Percentiles rank a stretch among this genome's conserved stretches.
These are phyloP conservation scores for Beauveria bassiana DNA, from an alignment of 2,329 filamentous ascomycete genomes.

Conservation along the genomic window DNA sequence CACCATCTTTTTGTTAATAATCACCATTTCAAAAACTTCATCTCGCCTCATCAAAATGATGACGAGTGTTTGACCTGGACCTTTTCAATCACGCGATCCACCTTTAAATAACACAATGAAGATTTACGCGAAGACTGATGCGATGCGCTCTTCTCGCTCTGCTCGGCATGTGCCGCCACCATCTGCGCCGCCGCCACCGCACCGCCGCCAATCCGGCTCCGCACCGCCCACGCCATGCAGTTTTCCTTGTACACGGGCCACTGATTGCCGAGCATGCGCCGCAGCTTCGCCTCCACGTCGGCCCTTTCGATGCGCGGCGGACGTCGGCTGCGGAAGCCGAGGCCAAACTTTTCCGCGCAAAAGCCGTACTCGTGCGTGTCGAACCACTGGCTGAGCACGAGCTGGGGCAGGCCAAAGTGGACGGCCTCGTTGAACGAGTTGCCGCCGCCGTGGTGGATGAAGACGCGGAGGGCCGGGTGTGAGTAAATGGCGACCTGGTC, in stretches of 20 bases:
- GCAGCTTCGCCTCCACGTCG: neutral
- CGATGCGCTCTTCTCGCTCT: neutral
- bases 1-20: neutral
- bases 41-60: too few species aligned
- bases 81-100: neutral
- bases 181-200: neutral
- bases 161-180: neutral
- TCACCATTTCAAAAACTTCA: neutral
- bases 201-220: neutral
- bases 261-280: neutral
- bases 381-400: constrained; percentile 4
- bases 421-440: constrained; percentile 8
- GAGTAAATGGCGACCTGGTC: neutral
- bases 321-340: neutral
- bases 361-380: constrained; percentile 6
- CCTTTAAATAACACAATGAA: neutral
- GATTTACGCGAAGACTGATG: neutral
- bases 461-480: neutral
- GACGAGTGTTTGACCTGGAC: neutral
- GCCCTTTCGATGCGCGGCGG: neutral
- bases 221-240: constrained; percentile 4
- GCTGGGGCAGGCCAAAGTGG: neutral
- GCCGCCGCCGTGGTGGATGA: constrained; percentile 5
- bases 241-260: neutral
- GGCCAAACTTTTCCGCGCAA: neutral